These are phyloP conservation scores for Monilinia vaccinii-corymbosi DNA, from an alignment of 2,329 filamentous ascomycete genomes.

Conservation along the genomic window DNA sequence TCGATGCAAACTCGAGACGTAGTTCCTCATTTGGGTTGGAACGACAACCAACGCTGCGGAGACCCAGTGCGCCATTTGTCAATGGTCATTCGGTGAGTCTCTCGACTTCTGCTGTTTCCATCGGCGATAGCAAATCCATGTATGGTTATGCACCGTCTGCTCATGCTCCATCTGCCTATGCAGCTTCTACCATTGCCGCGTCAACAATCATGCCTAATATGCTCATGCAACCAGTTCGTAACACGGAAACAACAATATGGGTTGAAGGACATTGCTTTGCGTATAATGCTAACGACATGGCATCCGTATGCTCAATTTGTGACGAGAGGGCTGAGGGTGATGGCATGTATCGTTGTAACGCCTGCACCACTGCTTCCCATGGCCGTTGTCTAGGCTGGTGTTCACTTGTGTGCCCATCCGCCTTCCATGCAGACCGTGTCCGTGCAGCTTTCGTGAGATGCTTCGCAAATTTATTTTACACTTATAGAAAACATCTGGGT, in stretches of 20 bases:
- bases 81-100: constrained; percentile 54
- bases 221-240: constrained; percentile 67
- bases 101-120: constrained; percentile 53
- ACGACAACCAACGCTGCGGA: constrained; percentile 55
- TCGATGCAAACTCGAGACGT: constrained; percentile 64
- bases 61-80: constrained; percentile 67
- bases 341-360: constrained; percentile 64
- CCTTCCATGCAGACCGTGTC: constrained; percentile 53
- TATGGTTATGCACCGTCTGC: constrained; percentile 70
- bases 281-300: constrained; percentile 49
- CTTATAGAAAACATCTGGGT: constrained; percentile 55
- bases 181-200: constrained; percentile 75
- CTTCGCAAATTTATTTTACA: constrained; percentile 56
- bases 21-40: constrained; percentile 90
- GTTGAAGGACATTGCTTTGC: constrained; percentile 77
- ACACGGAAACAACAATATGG: constrained; percentile 74
- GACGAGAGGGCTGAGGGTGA: constrained; percentile 60
- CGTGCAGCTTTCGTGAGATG: constrained; percentile 56
- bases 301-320: constrained; percentile 61
- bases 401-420: constrained; percentile 53
- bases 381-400: constrained; percentile 52
- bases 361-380: constrained; percentile 51
- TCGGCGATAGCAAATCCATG: constrained; percentile 31
- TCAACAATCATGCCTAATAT: constrained; percentile 83
- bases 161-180: constrained; percentile 77